Percentiles rank a stretch among this genome's conserved stretches.
phyloP scores from a whole-genome alignment of 352 stramenopile species.

The Blastocystis sp. region DNA sequence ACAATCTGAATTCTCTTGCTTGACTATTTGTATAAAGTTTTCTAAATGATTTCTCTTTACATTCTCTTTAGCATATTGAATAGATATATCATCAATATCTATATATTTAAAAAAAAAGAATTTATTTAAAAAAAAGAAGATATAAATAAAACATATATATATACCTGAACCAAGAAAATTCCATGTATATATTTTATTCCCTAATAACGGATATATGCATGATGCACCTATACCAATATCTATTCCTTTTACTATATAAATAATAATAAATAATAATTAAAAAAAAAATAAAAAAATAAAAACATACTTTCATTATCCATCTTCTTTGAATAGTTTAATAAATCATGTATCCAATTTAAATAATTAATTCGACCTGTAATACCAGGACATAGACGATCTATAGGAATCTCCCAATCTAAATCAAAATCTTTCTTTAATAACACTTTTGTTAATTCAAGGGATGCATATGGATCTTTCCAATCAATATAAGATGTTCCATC shows the following conservation, averaged over 20 bases:
- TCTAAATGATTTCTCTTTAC: constrained; percentile 2
- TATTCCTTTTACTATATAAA: not conserved
- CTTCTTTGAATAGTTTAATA: too few relatives aligned
- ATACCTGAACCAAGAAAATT: constrained; percentile 25
- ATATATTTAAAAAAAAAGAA: too few relatives aligned
- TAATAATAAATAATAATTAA: not conserved
- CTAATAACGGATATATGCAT: constrained; percentile 22
- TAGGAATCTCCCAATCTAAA: constrained; percentile 31
- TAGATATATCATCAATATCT: constrained; percentile 9
- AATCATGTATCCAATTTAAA: constrained; percentile 23
- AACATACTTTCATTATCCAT: too few relatives aligned
- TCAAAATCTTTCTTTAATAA: constrained; percentile 26
- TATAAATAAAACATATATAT: too few relatives aligned
- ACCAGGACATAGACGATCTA: constrained; percentile 5
- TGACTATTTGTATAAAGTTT: not conserved
- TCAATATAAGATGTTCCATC: constrained; percentile 11
- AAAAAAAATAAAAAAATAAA: not conserved
- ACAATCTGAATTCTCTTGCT: not conserved
- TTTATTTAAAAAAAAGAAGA: too few relatives aligned
- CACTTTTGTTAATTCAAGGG: constrained; percentile 16
- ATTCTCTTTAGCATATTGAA: not conserved
- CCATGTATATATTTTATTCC: constrained; percentile 15
- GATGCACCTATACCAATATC: constrained; percentile 25
- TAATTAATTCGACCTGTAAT: constrained; percentile 24
- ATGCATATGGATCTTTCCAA: constrained; percentile 15